Base-by-base conservation (phyloP, 495 filamentous ascomycete genomes). In the Penicillium steckii region DNA sequence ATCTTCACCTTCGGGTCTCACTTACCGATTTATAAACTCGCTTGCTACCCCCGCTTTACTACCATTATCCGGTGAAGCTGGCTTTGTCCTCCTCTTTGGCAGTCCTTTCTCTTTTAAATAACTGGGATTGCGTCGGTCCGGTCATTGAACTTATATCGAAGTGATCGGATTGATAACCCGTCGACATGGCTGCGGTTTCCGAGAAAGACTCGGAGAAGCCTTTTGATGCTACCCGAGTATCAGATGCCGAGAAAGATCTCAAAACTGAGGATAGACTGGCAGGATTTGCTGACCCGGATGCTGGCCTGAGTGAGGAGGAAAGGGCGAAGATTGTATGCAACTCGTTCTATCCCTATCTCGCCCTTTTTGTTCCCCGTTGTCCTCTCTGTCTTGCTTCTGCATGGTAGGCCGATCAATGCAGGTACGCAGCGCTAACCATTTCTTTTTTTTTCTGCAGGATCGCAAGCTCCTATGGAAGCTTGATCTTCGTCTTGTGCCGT, bases 401-500 rank as follows among this genome's bases (percentile, higher is more conserved):
- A 18, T 15, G 18, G 25, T n/a, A 6, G 23, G 10, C 21, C 9
- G 7, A 29, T 38, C 13, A 22, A 15, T n/a, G 19, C 44, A 37
- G 41, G 4, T 33, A 40, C 46, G 22, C 17, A 5, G n/a, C n/a
- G 9, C 46, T 60, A 43, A 53, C 27, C 17, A 15, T 5, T 26
- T 38, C 15, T 8, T 9, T 24, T 24, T 15, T 3, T 13, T 22
- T 37, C 9, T 50, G 8, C 53, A 90, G 87, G 87, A 90, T 50
- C 78, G 81, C 4, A 75, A 75, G 37, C 75, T 94, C 3, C 57
- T 93, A 0, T 79, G 85, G 76, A 87, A 84, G 62, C 76, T 93
- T 5, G 88, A 93, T 55, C 48, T 84, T 17, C 76, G 74, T 9
- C 76, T 93, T 6, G 85, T 94, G 22, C 89, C 89, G 25, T 92